Conservation (phyloP, 352 stramenopile species). For the Thraustochytrium sp. region DNA sequence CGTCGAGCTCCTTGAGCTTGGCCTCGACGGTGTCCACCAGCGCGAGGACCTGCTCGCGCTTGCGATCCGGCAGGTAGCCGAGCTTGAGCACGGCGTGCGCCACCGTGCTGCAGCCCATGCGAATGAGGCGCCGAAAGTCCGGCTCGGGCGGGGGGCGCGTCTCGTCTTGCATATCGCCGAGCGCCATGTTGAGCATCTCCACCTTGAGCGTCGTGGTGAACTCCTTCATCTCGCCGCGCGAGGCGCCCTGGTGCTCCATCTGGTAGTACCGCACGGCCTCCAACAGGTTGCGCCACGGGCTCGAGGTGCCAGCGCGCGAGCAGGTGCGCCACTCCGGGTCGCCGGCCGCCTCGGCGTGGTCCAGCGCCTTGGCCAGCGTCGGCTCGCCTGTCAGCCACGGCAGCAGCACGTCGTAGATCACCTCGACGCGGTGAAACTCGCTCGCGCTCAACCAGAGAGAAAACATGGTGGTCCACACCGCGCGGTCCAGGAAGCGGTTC, state of each 20-base stretch:
- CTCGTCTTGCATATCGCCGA: conserved; percentile 33
- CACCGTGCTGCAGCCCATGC: background rate
- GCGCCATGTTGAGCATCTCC: conserved; percentile 22
- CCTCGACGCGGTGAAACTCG: conserved; percentile 75
- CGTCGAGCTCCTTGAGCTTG: conserved; percentile 52
- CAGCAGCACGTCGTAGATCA: conserved; percentile 76
- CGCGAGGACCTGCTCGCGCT: background rate
- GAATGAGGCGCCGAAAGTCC: background rate
- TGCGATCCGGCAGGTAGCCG: background rate
- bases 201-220: background rate
- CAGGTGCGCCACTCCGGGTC: conserved; percentile 23
- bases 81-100: conserved; percentile 32
- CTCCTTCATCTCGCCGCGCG: conserved; percentile 10
- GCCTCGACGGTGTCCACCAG: background rate
- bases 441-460: conserved; percentile 73
- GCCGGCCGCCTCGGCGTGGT: background rate
- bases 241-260: background rate
- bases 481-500: conserved; percentile 67
- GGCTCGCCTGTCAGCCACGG: conserved; percentile 62
- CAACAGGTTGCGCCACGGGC: conserved; percentile 33
- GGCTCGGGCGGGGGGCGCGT: background rate
- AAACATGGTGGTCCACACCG: conserved; percentile 72
- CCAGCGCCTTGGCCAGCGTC: conserved; percentile 27
- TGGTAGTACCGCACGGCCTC: conserved; percentile 23
- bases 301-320: background rate